Percentiles rank a stretch among this genome's conserved stretches.
These are phyloP conservation scores for Penicillium verhagenii DNA, from an alignment of 495 filamentous ascomycete genomes.

Conservation along the genomic window DNA sequence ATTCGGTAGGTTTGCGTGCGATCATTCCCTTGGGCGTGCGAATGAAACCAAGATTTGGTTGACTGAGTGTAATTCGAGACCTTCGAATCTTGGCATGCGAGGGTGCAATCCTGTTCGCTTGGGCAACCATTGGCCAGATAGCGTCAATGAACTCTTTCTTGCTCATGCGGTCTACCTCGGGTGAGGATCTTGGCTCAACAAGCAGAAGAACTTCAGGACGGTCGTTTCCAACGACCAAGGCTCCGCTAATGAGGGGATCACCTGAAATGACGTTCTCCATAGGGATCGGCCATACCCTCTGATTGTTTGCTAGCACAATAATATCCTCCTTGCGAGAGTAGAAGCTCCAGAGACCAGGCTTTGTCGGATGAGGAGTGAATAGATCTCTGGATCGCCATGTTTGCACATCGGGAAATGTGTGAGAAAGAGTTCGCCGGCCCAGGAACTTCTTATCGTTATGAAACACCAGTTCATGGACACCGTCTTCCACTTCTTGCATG, in stretches of 20 bases:
- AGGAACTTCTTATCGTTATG: conserved; percentile 8
- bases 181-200: conserved; percentile 10
- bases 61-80: conserved; percentile 16
- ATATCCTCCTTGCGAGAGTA: conserved; percentile 53
- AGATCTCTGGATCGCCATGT: conserved; percentile 56
- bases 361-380: conserved; percentile 48
- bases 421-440: conserved; percentile 12
- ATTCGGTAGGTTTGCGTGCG: conserved; percentile 15
- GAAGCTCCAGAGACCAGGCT: conserved; percentile 50
- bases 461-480: conserved; percentile 46
- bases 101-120: conserved; percentile 21
- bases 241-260: conserved; percentile 7
- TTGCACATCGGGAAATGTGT: conserved; percentile 26
- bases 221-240: conserved; percentile 17
- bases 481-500: conserved; percentile 38
- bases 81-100: conserved; percentile 22
- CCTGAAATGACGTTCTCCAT: conserved; percentile 10
- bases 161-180: conserved; percentile 16
- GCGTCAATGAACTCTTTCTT: conserved; percentile 18
- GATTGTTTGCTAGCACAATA: conserved; percentile 7
- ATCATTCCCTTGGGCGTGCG: conserved; percentile 16
- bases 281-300: conserved; percentile 15
- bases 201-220: conserved; percentile 16
- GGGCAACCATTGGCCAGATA: conserved; percentile 23
- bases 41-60: conserved; percentile 15